Conservation (phyloP, 2,329 filamentous ascomycete genomes). For the Botrytis galanthina region DNA sequence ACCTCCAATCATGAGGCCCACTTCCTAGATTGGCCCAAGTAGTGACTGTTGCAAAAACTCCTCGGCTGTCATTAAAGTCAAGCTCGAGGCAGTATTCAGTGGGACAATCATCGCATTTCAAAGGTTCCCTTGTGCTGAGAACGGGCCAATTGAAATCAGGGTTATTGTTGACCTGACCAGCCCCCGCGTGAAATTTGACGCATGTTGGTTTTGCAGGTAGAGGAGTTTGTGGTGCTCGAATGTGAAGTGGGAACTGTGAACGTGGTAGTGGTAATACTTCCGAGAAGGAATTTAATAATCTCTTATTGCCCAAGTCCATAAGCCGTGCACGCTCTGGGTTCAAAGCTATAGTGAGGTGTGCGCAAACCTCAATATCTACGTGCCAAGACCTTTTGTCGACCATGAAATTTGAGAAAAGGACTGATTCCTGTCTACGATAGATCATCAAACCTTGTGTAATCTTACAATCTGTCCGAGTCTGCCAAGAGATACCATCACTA, state of each 20-base stretch:
- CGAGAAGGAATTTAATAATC: neutral
- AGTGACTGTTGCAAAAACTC: neutral
- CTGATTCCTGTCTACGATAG: neutral
- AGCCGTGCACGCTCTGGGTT: neutral
- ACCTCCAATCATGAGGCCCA: neutral
- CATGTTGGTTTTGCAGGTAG: neutral
- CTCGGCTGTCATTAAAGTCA: neutral
- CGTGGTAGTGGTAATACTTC: neutral
- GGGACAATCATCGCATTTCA: neutral
- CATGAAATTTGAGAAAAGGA: neutral
- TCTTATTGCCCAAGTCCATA: neutral
- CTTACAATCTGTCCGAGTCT: neutral
- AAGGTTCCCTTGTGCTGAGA: neutral
- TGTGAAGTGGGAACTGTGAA: neutral
- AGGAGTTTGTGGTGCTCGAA: neutral
- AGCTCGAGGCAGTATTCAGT: neutral
- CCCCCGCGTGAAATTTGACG: neutral
- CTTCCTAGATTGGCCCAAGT: neutral
- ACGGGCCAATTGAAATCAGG: neutral
- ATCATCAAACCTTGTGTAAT: neutral
- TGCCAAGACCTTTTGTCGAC: neutral
- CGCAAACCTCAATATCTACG: neutral
- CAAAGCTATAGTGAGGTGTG: neutral
- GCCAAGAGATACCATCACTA: neutral
- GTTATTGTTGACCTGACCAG: neutral